Conservation (phyloP, 768 basidiomycete species). For the Calocybe indica region DNA sequence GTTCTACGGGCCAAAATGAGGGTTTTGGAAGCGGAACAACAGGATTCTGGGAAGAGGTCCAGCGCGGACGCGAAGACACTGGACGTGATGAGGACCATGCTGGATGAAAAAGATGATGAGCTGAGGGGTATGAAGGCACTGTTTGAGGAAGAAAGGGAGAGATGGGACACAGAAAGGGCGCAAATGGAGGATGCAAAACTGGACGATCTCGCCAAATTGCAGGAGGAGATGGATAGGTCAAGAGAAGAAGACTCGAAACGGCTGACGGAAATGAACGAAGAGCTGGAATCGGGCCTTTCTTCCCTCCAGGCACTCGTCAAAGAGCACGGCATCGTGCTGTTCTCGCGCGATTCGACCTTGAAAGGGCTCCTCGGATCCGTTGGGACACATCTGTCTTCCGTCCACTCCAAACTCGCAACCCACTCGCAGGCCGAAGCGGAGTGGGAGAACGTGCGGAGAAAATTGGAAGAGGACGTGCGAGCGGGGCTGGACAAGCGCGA, state of each 20-base stretch:
- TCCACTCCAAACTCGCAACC: constrained; percentile 38
- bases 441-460: constrained; percentile 38
- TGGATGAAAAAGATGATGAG: constrained; percentile 36
- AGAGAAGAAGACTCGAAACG: constrained; percentile 33
- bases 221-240: constrained; percentile 42
- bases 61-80: constrained; percentile 34
- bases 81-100: constrained; percentile 25
- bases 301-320: constrained; percentile 47
- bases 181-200: constrained; percentile 43
- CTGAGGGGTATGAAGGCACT: constrained; percentile 29
- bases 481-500: constrained; percentile 41
- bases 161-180: constrained; percentile 46
- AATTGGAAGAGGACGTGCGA: constrained; percentile 45
- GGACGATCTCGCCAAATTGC: constrained; percentile 37
- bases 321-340: constrained; percentile 50
- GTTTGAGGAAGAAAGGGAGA: constrained; percentile 39
- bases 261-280: constrained; percentile 31
- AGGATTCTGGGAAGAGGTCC: constrained; percentile 29
- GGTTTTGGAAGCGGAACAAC: constrained; percentile 27
- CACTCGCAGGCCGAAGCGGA: constrained; percentile 38
- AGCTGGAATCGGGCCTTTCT: constrained; percentile 46
- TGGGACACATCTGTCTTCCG: constrained; percentile 42
- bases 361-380: constrained; percentile 44
- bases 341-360: constrained; percentile 44
- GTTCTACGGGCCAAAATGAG: constrained; percentile 37